Base-by-base conservation (phyloP, 1,284 basidiomycete genomes). In the Chalciporus sp. region DNA sequence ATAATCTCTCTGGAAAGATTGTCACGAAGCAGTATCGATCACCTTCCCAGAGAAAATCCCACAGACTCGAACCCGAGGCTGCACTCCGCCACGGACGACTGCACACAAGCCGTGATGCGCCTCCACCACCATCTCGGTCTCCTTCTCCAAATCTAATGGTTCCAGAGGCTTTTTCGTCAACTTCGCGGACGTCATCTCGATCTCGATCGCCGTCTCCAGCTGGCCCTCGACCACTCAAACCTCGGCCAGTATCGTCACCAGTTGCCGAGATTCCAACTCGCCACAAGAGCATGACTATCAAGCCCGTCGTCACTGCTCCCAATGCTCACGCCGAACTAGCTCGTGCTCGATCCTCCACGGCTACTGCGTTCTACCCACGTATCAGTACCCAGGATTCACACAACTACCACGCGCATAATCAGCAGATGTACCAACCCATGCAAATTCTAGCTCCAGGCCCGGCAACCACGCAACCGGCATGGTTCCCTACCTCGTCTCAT, bases 171-270 rank as follows among this genome's bases (percentile, higher is more conserved):
- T 62, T 57, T 51, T 70, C 64, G 46, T 66, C 51, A 53, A 49
- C 48, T 35, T 49, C 52, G n/a, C 35, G 35, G 35, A 37, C 16
- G 0, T 17, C 60, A 29, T 71, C 69, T 43, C 75, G 77, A 47
- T 75, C 77, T 44, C 73, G 78, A 39, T 74, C 79, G 4, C 69
- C 74, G 7, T 79, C 80, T 27, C 82, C 82, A n/a, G 67, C 72
- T 42, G 81, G 81, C 12, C 77, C 79, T 17, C 70, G 76, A 5
- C 66, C 70, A 3, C 74, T 65, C 33, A 73, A 68, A 42, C 63
- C 67, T 39, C 73, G 71, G 16, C 74, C 72, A 1, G 58, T 64
- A 40, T 72, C 72, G n/a, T 68, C 73, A 28, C 72, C 64, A 3
- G 59, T 55, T 2, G 50, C 61, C 16, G 65, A 62, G 43, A 64